phyloP scores from a whole-genome alignment of 202 grass and related monocot species.

The Saccharum hybrid region DNA sequence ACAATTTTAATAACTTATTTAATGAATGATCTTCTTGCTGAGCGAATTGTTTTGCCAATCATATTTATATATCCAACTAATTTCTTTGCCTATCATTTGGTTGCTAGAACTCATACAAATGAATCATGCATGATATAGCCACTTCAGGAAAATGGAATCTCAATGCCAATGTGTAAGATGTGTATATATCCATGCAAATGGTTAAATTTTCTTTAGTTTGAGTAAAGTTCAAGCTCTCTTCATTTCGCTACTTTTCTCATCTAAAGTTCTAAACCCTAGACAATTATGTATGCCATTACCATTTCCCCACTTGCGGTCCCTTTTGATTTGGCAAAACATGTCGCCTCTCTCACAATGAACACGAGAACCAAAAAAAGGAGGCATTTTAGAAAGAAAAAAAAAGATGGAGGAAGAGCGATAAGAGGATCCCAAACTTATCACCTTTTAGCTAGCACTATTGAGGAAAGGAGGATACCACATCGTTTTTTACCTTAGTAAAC shows the following conservation, averaged over 20 bases:
- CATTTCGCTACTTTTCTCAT: not conserved
- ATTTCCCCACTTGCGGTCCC: not conserved
- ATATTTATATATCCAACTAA: not conserved
- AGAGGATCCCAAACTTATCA: too few species aligned
- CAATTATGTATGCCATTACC: too few species aligned
- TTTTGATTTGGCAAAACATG: not conserved
- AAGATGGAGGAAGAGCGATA: not conserved
- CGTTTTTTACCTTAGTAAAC: not conserved
- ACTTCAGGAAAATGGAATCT: too few species aligned
- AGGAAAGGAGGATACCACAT: not conserved
- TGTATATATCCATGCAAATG: not conserved
- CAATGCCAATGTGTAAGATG: not conserved
- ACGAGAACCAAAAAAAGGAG: not conserved
- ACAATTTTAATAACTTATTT: not conserved
- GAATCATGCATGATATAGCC: not conserved
- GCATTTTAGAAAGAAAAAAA: not conserved
- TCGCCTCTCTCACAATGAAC: too few species aligned
- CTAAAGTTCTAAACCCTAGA: not conserved
- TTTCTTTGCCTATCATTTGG: too few species aligned
- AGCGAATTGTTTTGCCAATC: not conserved
- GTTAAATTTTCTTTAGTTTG: not conserved
- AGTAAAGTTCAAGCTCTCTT: not conserved
- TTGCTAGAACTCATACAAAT: too few species aligned
- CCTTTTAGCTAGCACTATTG: too few species aligned
- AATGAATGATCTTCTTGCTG: too few species aligned